Base-by-base conservation (phyloP, 768 basidiomycete genomes). In the Rhizopogon roseolus region DNA sequence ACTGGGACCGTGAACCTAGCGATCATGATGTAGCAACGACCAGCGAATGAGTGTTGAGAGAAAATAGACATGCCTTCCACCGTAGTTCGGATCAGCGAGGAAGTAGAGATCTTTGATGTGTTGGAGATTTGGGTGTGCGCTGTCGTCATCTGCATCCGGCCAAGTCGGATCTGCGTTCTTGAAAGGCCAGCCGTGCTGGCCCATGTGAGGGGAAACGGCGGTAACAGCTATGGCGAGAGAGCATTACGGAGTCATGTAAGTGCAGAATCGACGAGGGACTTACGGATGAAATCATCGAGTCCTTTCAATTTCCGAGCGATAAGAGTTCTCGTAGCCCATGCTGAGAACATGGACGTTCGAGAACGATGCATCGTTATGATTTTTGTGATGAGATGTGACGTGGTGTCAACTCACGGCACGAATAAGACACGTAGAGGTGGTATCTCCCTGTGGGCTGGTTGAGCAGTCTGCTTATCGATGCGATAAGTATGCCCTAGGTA, bases 221-320 rank as follows among this genome's bases (percentile, higher is more conserved):
- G 87, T 84, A 50, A 95, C 79, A 56, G 84, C 93, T 93, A 49
- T 6, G 22, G 22, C 22, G 46, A 25, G 36, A 43, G 25, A 22
- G 42, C 1, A 6, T 17, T 13, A 48, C 11, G 27, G 32, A 38
- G 32, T 39, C 19, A 36, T 37, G 36, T 3, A 19, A 29, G 45
- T 25, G 32, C 25, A 34, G 6, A 29, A 50, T 16, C 39, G 40
- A 17, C 40, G 49, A 22, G 3, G 25, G 14, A 74, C 88, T 65
- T 58, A 91, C 93, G 75, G 55, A 99, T 82, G 56, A 90, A 73
- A 25, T 86, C 78, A 58, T 98, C 89, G 22, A 99, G 77, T 2
- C 95, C 94, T 68, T 99, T 99, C 62, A 98, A 79, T 70, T 93
- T 85, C 59, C 95, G 80, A 4, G 88, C 76, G 61, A 98, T 97